Percentiles rank a stretch among this genome's conserved stretches.
Conservation (phyloP, 345 rosid species). For the Syzygium grande region DNA sequence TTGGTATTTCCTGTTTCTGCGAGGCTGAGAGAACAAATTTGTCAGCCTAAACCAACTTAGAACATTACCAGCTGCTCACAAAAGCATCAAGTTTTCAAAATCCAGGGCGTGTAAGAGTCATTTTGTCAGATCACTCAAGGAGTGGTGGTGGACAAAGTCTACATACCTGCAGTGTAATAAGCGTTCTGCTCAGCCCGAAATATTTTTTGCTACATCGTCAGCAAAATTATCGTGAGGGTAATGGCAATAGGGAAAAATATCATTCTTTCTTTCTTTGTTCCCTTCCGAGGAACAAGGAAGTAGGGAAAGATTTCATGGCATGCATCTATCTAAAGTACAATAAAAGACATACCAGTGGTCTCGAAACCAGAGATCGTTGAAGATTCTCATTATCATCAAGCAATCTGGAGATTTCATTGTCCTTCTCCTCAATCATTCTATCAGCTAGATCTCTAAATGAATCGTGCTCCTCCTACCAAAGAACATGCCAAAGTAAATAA, state of each 20-base stretch:
- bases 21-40: conserved; percentile 34
- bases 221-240: neutral
- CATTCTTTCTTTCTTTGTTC: neutral
- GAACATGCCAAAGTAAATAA: neutral
- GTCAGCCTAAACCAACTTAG: neutral
- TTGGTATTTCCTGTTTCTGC: conserved; percentile 50
- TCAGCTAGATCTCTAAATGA: conserved; percentile 86
- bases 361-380: conserved; percentile 50
- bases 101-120: neutral
- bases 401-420: conserved; percentile 74
- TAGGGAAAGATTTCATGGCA: neutral
- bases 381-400: conserved; percentile 64
- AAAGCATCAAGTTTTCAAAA: neutral
- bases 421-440: conserved; percentile 91
- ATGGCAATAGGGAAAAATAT: neutral
- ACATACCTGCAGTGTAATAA: conserved; percentile 42
- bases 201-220: conserved; percentile 6
- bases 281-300: neutral
- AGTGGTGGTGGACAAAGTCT: neutral
- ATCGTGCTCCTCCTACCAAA: conserved; percentile 69
- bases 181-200: conserved; percentile 58
- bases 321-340: neutral
- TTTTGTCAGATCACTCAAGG: neutral
- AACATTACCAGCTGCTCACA: neutral
- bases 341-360: conserved; percentile 39